These are phyloP conservation scores for Lanzia echinophila DNA, from an alignment of 2,329 filamentous ascomycete genomes.

Conservation along the genomic window DNA sequence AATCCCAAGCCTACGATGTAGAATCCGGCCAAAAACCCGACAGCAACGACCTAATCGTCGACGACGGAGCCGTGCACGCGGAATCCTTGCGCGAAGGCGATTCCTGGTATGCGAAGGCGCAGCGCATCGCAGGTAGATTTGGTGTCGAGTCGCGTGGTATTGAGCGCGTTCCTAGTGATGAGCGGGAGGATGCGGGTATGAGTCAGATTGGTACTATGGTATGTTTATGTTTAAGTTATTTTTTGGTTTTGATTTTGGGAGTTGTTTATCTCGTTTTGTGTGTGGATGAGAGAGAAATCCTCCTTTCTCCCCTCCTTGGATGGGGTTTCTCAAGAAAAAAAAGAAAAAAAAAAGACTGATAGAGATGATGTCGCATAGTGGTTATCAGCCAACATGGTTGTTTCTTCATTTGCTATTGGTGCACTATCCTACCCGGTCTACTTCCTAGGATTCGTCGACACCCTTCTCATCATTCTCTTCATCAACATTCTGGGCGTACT, in stretches of 20 bases:
- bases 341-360: background rate
- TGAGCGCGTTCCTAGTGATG: conserved; percentile 64
- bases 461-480: conserved; percentile 64
- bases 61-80: conserved; percentile 41
- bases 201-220: conserved; percentile 67
- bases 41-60: conserved; percentile 15
- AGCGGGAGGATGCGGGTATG: conserved; percentile 58
- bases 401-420: conserved; percentile 70
- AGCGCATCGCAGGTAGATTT: conserved; percentile 56
- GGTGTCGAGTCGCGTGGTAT: conserved; percentile 70
- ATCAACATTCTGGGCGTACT: conserved; percentile 68
- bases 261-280: too few relatives aligned
- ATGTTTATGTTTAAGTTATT: conserved; percentile 27
- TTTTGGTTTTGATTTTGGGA: background rate
- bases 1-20: conserved; percentile 17
- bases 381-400: conserved; percentile 73
- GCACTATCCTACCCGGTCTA: conserved; percentile 64
- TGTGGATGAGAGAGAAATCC: too few relatives aligned
- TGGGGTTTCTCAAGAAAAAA: too few relatives aligned
- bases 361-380: conserved; percentile 42
- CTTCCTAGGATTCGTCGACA: conserved; percentile 64
- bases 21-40: conserved; percentile 16
- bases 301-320: too few relatives aligned
- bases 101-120: conserved; percentile 49
- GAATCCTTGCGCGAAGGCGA: conserved; percentile 53